Evolutionary conservation across 257 asterid genomes (phyloP), one percentile per base, ranked within the genome.

Genomic region (Scutellaria galericulata): DNA sequence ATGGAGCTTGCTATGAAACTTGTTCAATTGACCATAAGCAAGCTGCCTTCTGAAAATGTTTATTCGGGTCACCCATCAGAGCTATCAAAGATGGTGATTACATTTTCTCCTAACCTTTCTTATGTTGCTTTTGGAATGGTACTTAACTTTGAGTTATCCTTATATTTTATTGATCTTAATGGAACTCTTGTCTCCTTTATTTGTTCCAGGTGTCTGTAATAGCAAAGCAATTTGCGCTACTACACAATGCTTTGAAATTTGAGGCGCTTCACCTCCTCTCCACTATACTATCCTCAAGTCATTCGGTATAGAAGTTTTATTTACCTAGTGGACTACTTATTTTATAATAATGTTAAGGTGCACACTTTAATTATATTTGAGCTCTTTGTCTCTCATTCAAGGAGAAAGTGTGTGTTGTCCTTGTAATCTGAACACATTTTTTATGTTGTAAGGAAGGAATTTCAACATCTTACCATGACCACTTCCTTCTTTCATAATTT

Each of bases 191-290:
- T 31, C 37, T 31, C 53, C 47, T 70, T 50, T 72, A 64, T 15
- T 66, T 70, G 37, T 81, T 86, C 77, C 86, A 94, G 99, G 98
- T 91, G 80, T 87, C 83, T 78, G 87, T 82, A 71, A 76, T 78
- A 63, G 86, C 98, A n/a, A 86, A 79, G 79, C 91, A 86, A 63
- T 94, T 94, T 88, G 93, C 92, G 54, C 81, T 82, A 74, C 78
- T 89, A 48, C 99, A 94, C 59, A 83, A 80, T 72, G 89, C 93
- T 50, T 75, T 89, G 81, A 94, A 94, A 78, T 94, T 94, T 81
- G 96, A 89, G 80, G 90, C 89, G 1, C 98, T 94, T 76, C 90
- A 89, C 79, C 83, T 91, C 51, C 90, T 94, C 71, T 86, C 91
- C 10, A 72, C 84, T 56, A 83, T 91, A 75, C 77, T 94, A 3